These are phyloP conservation scores for Prunus persica DNA, from an alignment of 306 rosid species.

Conservation along the genomic window Prunus_persica_NCBIv2 NC_034009.1:19930501-19931000, in stretches of 20 bases:
- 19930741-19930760: constrained; percentile 40
- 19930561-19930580: constrained; percentile 54
- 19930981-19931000: too few relatives aligned
- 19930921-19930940: too few relatives aligned
- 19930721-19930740: background rate
- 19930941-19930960: too few relatives aligned
- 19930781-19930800: background rate
- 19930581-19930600: constrained; percentile 66
- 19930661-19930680: constrained; percentile 52
- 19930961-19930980: too few relatives aligned
- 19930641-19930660: constrained; percentile 67
- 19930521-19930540: constrained; percentile 47
- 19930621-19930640: constrained; percentile 55
- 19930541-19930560: constrained; percentile 65
- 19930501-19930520: constrained; percentile 69
- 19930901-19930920: too few relatives aligned
- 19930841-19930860: too few relatives aligned
- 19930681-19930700: constrained; percentile 53
- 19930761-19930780: background rate
- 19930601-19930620: constrained; percentile 83
- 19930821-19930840: too few relatives aligned
- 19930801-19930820: background rate
- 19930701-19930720: background rate
- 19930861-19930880: too few relatives aligned
- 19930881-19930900: too few relatives aligned